Base-by-base conservation (phyloP, 352 stramenopile genomes). In the Globisporangium radiosum region DNA sequence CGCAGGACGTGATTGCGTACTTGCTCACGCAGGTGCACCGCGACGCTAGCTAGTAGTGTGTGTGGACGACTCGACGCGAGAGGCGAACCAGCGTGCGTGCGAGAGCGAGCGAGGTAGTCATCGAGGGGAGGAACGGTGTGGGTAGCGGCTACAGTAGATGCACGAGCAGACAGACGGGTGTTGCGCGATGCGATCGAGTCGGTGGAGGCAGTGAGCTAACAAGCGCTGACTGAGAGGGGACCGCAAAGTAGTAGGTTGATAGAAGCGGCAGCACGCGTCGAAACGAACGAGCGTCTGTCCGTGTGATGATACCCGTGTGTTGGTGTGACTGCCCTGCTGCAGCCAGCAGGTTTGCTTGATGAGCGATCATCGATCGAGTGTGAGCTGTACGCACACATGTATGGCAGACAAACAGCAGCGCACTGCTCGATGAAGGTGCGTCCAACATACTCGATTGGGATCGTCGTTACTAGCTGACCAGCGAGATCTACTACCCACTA, bases 1-100 rank as follows among this genome's bases (percentile, higher is more conserved):
- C 84, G 36, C 81, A 93, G 69, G 86, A 95, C 62, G 84, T 95
- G 56, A 89, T 93, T 50, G 86, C 81, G 52, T 93, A 92, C 79
- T 85, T 95, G 79, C 73, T 94, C 62, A 88, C 80, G 64, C 80
- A 92, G 71, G 77, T 88, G 8, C 85, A 92, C 70, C 70, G 72
- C 54, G 81, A 92, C n/a, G 38, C 7, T 64, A 92, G 79, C 68
- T 92, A 79, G 66, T 10, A 45, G 7, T 45, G 42, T 5, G 8
- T 45, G 8, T 45, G 9, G 8, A 14, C 0, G 42, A 45, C 42
- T 15, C 42, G 25, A 33, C 25, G 25, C 25, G 25, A 33, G 25
- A 33, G 25, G 25, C 42, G 7, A 45, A 13, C 6, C 9, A 10
- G 8, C 42, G 42, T 45, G 14, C 10, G 42, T 15, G 42, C 10